Evolutionary conservation across 2,329 filamentous ascomycete species (phyloP).

Genomic region (Zymoseptoria brevis): DNA sequence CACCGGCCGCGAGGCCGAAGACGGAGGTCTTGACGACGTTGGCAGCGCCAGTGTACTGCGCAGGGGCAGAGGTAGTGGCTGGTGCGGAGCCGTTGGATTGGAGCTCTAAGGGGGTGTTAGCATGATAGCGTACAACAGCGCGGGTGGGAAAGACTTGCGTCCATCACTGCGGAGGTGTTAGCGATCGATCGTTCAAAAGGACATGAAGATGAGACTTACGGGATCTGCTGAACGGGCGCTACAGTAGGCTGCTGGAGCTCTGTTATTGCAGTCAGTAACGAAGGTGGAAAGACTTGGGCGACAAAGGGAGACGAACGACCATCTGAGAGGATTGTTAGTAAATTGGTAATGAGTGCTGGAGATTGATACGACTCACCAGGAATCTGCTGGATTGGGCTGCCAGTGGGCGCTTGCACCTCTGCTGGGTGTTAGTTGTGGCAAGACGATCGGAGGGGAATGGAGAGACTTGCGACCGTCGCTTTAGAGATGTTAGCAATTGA

Average conservation of each 20-base stretch:
- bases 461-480: constrained; percentile 33
- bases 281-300: too few species aligned
- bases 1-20: constrained; percentile 26
- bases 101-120: too few species aligned
- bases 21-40: constrained; percentile 18
- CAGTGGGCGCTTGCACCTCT: constrained; percentile 28
- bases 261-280: too few species aligned
- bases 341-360: too few species aligned
- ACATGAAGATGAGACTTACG: not conserved
- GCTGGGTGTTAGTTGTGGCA: not conserved
- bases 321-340: constrained; percentile 7
- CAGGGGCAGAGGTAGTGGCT: constrained; percentile 10
- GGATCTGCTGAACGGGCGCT: constrained; percentile 20
- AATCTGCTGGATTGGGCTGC: constrained; percentile 22
- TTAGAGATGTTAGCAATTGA: not conserved
- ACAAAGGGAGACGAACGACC: constrained; percentile 4
- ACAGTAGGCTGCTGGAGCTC: constrained; percentile 17
- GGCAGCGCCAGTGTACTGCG: constrained; percentile 28
- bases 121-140: too few species aligned
- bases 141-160: too few species aligned
- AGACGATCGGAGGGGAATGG: too few species aligned
- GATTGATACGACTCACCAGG: too few species aligned
- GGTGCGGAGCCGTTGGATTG: constrained; percentile 12
- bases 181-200: constrained; percentile 7
- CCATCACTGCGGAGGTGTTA: constrained; percentile 2